Conservation (phyloP, 2,329 filamentous ascomycete species). For the Ceratocystis destructans region DNA sequence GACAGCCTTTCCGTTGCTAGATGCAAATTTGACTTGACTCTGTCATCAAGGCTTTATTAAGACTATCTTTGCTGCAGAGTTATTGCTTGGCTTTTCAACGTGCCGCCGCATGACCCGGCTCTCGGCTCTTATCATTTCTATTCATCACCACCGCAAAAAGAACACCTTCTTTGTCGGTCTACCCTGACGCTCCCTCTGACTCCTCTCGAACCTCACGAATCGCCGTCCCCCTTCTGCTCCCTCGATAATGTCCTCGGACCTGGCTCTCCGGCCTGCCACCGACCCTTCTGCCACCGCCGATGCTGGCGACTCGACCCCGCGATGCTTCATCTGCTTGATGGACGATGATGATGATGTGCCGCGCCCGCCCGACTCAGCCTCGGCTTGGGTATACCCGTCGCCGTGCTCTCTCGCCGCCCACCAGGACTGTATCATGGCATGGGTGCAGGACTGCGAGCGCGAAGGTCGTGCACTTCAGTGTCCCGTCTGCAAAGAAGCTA, state of each 20-base stretch:
- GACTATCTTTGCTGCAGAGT: too few relatives aligned
- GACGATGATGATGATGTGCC: slow-evolving; percentile 35
- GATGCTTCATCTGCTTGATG: slow-evolving; percentile 51
- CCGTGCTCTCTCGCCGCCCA: slow-evolving; percentile 84
- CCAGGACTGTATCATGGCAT: slow-evolving; percentile 76
- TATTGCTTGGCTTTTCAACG: neutral
- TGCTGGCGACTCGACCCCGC: slow-evolving; percentile 20
- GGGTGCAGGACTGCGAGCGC: slow-evolving; percentile 79
- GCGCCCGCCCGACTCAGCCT: slow-evolving; percentile 27
- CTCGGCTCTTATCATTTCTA: too few relatives aligned
- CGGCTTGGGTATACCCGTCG: slow-evolving; percentile 73
- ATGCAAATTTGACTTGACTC: too few relatives aligned
- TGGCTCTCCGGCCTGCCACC: neutral
- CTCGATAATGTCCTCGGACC: neutral
- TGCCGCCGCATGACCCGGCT: neutral
- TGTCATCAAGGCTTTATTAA: too few relatives aligned
- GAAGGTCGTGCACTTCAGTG: slow-evolving; percentile 57
- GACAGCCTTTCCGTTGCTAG: neutral
- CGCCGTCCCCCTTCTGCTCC: neutral
- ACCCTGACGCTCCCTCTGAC: neutral
- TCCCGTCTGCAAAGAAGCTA: slow-evolving; percentile 77
- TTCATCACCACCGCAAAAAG: too few relatives aligned
- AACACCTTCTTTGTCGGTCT: neutral
- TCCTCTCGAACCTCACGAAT: neutral
- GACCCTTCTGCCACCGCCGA: slow-evolving; percentile 8